These are phyloP conservation scores for Eutrema japonicum DNA, from an alignment of 345 rosid species.

Conservation along the genomic window DNA sequence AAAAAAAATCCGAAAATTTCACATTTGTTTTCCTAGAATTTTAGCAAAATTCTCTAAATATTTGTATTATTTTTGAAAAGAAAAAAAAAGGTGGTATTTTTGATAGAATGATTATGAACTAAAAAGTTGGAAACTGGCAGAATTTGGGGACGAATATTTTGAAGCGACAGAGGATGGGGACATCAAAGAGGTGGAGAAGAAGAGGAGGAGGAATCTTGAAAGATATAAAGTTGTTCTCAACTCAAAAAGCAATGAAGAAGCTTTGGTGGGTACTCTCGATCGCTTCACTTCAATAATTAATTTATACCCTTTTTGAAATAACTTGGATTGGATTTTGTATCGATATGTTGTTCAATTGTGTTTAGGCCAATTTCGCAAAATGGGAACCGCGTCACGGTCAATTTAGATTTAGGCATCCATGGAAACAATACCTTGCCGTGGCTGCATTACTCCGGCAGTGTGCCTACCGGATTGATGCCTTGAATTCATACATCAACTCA, in stretches of 20 bases:
- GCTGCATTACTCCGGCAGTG: constrained; percentile 70
- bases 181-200: constrained; percentile 41
- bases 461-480: constrained; percentile 69
- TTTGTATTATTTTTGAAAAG: neutral
- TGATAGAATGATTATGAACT: neutral
- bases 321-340: constrained; percentile 3
- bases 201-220: constrained; percentile 48
- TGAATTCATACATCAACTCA: constrained; percentile 55
- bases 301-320: constrained; percentile 5
- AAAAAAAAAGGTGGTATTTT: neutral
- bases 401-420: constrained; percentile 77
- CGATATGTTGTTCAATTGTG: neutral
- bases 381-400: constrained; percentile 98
- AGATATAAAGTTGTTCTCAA: constrained; percentile 59
- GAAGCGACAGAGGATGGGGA: constrained; percentile 41
- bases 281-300: neutral
- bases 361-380: constrained; percentile 77
- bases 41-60: neutral
- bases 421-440: constrained; percentile 66
- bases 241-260: constrained; percentile 69
- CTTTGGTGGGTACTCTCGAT: constrained; percentile 56
- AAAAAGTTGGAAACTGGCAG: constrained; percentile 47
- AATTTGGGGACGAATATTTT: constrained; percentile 62
- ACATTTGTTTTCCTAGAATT: neutral
- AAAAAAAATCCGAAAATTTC: neutral